phyloP scores from a whole-genome alignment of 805 yeast genomes.

The Hanseniaspora lachancei region DNA sequence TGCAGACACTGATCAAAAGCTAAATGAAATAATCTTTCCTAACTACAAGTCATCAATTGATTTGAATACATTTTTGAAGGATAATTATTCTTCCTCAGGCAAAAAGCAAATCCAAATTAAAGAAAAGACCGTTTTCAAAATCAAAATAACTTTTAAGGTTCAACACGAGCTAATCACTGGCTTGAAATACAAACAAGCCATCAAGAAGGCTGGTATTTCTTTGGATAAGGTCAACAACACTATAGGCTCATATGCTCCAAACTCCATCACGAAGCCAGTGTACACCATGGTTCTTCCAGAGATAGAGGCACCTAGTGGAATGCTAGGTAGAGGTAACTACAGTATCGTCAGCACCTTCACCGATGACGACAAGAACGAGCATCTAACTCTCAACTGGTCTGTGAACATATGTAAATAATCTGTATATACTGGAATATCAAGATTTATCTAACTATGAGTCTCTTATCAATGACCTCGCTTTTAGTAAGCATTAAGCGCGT shows the following conservation, averaged over 20 bases:
- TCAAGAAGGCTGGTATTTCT: conserved; percentile 76
- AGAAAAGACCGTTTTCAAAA: conserved; percentile 61
- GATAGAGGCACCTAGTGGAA: conserved; percentile 84
- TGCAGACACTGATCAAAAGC: conserved; percentile 45
- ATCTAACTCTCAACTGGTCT: conserved; percentile 70
- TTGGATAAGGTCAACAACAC: conserved; percentile 80
- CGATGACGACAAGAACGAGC: conserved; percentile 71
- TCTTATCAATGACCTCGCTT: too few species aligned
- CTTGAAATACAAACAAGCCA: conserved; percentile 67
- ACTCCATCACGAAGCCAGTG: conserved; percentile 63
- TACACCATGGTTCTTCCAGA: conserved; percentile 50
- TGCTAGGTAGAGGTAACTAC: conserved; percentile 77
- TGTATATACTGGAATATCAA: background rate
- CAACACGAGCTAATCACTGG: conserved; percentile 90
- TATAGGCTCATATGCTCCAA: conserved; percentile 83
- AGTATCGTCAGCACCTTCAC: conserved; percentile 68
- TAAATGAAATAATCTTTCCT: conserved; percentile 44
- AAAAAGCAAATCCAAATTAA: conserved; percentile 52
- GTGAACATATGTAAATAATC: conserved; percentile 60
- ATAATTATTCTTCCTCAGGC: conserved; percentile 18
- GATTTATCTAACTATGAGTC: too few species aligned
- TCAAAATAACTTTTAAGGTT: conserved; percentile 63
- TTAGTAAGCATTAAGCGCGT: too few species aligned
- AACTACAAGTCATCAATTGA: conserved; percentile 8
- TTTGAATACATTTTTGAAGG: conserved; percentile 8